Percentiles rank a stretch among this genome's conserved stretches.
Conservation (phyloP, 345 rosid genomes). For the Diplotaxis tenuifolia region DNA sequence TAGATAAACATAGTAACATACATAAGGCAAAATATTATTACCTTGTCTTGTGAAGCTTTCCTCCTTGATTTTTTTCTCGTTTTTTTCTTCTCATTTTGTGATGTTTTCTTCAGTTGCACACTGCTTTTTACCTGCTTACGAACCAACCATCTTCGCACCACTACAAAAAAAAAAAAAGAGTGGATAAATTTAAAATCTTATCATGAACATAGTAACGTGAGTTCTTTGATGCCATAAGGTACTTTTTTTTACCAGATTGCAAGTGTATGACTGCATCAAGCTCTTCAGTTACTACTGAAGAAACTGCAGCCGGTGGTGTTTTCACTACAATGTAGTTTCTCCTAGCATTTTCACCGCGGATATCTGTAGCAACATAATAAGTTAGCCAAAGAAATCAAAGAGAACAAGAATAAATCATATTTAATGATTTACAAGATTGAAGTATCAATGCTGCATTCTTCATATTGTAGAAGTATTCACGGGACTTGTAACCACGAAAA, state of each 20-base stretch:
- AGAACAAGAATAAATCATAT: too few species aligned
- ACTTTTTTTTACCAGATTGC: slow-evolving; percentile 70
- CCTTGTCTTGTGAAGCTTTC: slow-evolving; percentile 63
- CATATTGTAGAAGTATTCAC: slow-evolving; percentile 46
- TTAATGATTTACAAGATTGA: slow-evolving; percentile 50
- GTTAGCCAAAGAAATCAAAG: not conserved
- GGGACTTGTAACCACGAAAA: slow-evolving; percentile 60
- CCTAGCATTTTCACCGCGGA: slow-evolving; percentile 64
- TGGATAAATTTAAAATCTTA: slow-evolving; percentile 11
- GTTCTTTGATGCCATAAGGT: not conserved
- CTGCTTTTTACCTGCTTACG: slow-evolving; percentile 44
- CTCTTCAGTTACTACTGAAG: slow-evolving; percentile 36
- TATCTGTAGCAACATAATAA: slow-evolving; percentile 31
- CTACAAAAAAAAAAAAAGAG: slow-evolving; percentile 45
- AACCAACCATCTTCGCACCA: slow-evolving; percentile 73
- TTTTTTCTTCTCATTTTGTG: slow-evolving; percentile 40
- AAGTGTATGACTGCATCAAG: slow-evolving; percentile 48
- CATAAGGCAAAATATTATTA: slow-evolving; percentile 26
- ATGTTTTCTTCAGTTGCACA: slow-evolving; percentile 40
- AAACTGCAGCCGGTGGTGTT: slow-evolving; percentile 17
- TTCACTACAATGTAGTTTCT: slow-evolving; percentile 22
- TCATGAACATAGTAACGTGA: slow-evolving; percentile 4
- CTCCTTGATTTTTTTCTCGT: slow-evolving; percentile 26
- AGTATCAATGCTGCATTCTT: slow-evolving; percentile 50
- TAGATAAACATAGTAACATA: not conserved